Base-by-base conservation (phyloP, 2,329 filamentous ascomycete genomes). In the Geosmithia flava region DNA sequence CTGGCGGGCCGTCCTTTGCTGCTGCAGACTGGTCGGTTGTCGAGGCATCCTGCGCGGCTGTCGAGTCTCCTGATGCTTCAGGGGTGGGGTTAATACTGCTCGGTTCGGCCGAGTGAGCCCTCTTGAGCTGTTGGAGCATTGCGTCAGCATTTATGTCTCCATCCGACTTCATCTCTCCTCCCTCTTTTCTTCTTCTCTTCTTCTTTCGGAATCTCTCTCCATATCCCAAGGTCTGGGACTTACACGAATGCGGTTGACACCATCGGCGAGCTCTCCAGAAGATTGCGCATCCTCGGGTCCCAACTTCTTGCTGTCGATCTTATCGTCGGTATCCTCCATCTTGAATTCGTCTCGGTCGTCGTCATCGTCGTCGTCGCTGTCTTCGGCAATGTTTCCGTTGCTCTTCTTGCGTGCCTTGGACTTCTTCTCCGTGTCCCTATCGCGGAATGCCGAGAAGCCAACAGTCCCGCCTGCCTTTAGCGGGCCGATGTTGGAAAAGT, bases 371-470 rank as follows among this genome's bases (percentile, higher is more conserved):
- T 87, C 83, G 33, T 87, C 83, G 52, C 84, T 90, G 56, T 93
- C 87, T 62, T 77, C 74, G 3, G 73, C 71, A 59, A 90, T 87
- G 47, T 74, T 78, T 42, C 79, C 81, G 49, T 77, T 83, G 57
- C 72, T 77, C 68, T 78, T 81, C 65, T 81, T 83, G 51, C 72
- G 69, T 2, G 71, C 64, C 50, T 72, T 73, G 58, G 80, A 80
- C 48, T 72, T 68, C 1, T 71, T 68, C 48, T 79, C 74, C 16
- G 73, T 66, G 41, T 79, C 74, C 49, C 75, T 73, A 53, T 94
- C 89, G 48, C 91, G 80, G 69, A 96, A 96, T 15, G 86, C 80
- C 3, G 88, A 83, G 62, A 95, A 97, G 37, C 90, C 90, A 45
- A 94, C 87, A 0, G 88, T 91, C 23, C 90, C 89, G n/a, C 80